These are phyloP conservation scores for Acanthamoeba sp. DNA, from an alignment of 208 protist genomes.

Conservation along the genomic window DNA sequence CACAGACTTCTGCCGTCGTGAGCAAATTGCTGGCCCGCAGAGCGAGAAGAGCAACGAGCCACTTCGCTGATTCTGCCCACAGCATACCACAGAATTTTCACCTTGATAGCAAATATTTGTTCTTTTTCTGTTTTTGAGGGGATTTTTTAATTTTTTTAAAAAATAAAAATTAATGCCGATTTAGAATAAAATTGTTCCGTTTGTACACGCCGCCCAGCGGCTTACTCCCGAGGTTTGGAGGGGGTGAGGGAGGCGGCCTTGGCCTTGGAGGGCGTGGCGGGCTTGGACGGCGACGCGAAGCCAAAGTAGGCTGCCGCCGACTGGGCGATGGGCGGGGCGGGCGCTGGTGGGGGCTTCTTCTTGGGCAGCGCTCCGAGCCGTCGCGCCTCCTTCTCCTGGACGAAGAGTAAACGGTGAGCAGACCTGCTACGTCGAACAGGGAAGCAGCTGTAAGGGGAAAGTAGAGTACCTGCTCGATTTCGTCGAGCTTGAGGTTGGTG, in stretches of 20 bases:
- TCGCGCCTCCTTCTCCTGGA: not conserved
- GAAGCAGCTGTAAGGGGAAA: not conserved
- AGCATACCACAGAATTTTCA: too few species aligned
- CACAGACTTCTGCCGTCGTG: too few species aligned
- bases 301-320: conserved; percentile 35
- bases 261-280: not conserved
- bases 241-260: not conserved
- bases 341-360: not conserved
- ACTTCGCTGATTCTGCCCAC: not conserved
- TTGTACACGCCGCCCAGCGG: not conserved
- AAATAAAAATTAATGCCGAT: too few species aligned
- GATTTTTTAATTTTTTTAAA: not conserved
- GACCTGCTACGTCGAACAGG: too few species aligned
- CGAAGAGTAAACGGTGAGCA: not conserved
- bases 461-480: not conserved
- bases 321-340: not conserved
- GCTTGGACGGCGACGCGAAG: conserved; percentile 18
- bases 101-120: not conserved
- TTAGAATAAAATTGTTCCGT: not conserved
- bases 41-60: not conserved
- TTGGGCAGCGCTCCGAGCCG: not conserved
- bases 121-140: not conserved
- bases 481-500: conserved; percentile 10
- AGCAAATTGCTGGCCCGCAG: too few species aligned
- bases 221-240: not conserved